These are phyloP conservation scores for Papiliotrema flavescens DNA, from an alignment of 1,284 basidiomycete genomes.

Conservation along the genomic window DNA sequence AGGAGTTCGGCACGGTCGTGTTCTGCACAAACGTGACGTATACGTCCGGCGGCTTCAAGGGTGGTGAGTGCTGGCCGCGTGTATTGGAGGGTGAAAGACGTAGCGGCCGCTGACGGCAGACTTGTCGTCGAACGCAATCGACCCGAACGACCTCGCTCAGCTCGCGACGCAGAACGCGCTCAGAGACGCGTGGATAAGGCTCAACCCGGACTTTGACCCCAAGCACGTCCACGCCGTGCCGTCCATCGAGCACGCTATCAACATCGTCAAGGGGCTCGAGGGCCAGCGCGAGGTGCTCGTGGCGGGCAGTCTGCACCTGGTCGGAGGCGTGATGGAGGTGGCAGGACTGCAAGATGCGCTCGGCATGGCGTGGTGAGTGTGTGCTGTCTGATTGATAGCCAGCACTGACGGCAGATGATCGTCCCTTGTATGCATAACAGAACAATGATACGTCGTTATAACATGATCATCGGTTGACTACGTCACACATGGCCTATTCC, in stretches of 20 bases:
- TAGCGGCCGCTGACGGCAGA: slow-evolving; percentile 53
- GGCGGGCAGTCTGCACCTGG: slow-evolving; percentile 87
- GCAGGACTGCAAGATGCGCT: slow-evolving; percentile 63
- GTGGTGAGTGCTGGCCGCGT: slow-evolving; percentile 57
- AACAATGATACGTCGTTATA: no score
- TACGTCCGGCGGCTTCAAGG: slow-evolving; percentile 79
- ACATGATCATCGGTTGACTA: no score
- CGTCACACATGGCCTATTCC: no score
- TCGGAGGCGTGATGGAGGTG: slow-evolving; percentile 91
- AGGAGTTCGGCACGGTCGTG: slow-evolving; percentile 73
- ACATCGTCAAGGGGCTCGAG: slow-evolving; percentile 53
- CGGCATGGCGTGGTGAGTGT: slow-evolving; percentile 33
- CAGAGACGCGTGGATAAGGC: slow-evolving; percentile 65
- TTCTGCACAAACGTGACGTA: slow-evolving; percentile 98
- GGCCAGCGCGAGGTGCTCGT: slow-evolving; percentile 66
- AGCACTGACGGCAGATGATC: no score
- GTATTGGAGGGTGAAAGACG: slow-evolving; percentile 12
- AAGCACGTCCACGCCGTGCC: slow-evolving; percentile 71
- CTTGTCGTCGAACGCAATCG: slow-evolving; percentile 64
- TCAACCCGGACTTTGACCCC: slow-evolving; percentile 61
- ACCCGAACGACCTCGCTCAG: slow-evolving; percentile 61
- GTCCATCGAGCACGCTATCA: slow-evolving; percentile 83
- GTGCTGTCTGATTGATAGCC: no score
- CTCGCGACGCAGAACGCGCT: slow-evolving; percentile 75
- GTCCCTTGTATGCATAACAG: no score